Evolutionary conservation across 1,139 yeast genomes (phyloP), one percentile per base, ranked within the genome.

Genomic region (Suzukiozyma palmioleophila): DNA sequence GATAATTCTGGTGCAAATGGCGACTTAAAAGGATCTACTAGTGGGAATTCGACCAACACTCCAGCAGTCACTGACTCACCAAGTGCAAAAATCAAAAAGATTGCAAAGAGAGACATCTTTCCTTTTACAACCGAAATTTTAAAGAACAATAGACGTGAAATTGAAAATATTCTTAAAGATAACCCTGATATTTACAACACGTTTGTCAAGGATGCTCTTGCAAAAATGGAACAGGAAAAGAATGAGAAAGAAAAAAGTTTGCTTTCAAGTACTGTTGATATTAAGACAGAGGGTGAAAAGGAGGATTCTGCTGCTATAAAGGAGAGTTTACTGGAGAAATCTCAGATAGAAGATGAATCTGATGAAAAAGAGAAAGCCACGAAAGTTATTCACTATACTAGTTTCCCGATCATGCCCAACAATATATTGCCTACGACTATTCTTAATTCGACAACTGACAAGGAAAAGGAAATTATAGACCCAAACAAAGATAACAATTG

Each of bases 91-190:
- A 41, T 48, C 2, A 70, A 70, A 44, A 67, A 62, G 43, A 54
- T 69, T 27, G 76, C 77, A 1, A 71, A 70, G 41, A 60, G 68
- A 44, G 76, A 72, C 45, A 58, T 71, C 2, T 70, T 69, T 41
- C 76, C 76, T 0, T 60, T 67, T 40, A 63, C 67, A 2, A 56
- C 54, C 40, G 76, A 71, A 21, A 45, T 70, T 16, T 53, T 66
- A 34, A 63, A 57, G 36, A 49, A 44, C 14, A 51, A 52, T 38
- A 59, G 60, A 44, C 53, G 60, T 32, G 64, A 56, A 6, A 54
- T 68, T 14, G 77, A 71, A 26, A 46, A 48, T 1, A 45, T 60
- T 12, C 41, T 63, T 32, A 62, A 61, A 27, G 62, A 59, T 1
- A 48, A 52, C 3, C 69, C 73, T 0, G 55, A 61, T 9, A 46